These are phyloP conservation scores for Sinapis alba DNA, from an alignment of 441 rosid genomes.

Conservation along the genomic window DNA sequence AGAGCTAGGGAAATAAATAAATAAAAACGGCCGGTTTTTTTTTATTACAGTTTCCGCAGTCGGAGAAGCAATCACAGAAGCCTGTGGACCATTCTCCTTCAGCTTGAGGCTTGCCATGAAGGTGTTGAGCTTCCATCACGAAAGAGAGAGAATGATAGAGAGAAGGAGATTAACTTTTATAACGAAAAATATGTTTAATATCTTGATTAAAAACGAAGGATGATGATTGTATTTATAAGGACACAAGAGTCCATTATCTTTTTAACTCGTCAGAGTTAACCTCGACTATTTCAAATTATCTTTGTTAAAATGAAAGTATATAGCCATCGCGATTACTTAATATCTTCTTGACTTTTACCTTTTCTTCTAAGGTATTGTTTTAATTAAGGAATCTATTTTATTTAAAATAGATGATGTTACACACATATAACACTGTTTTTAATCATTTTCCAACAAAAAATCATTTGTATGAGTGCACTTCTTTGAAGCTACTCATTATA, in stretches of 20 bases:
- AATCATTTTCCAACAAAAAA: neutral
- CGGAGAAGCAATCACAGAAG: slow-evolving; percentile 45
- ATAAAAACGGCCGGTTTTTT: neutral
- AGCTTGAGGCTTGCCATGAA: slow-evolving; percentile 22
- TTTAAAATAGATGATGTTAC: neutral
- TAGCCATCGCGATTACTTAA: neutral
- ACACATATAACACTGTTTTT: neutral
- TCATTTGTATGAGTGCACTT: neutral
- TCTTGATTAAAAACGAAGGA: neutral
- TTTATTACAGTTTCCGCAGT: slow-evolving; percentile 35
- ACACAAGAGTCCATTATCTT: neutral
- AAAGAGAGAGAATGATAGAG: neutral
- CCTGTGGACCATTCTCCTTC: slow-evolving; percentile 46
- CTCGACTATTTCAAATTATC: neutral
- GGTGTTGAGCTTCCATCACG: slow-evolving; percentile 33
- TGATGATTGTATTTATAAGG: slow-evolving; percentile 28
- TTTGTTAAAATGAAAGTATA: neutral
- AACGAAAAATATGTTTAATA: neutral
- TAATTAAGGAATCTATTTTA: neutral
- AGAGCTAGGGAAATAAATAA: neutral
- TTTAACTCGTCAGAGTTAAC: neutral
- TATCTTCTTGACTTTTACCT: neutral
- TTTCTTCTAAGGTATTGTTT: neutral
- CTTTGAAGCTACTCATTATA: neutral
- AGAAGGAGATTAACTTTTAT: neutral